A percentile compares a stretch with the other conserved stretches of the same genome.
Evolutionary conservation across 805 yeast species (phyloP).

Genomic region (Yarrowia hollandica): DNA sequence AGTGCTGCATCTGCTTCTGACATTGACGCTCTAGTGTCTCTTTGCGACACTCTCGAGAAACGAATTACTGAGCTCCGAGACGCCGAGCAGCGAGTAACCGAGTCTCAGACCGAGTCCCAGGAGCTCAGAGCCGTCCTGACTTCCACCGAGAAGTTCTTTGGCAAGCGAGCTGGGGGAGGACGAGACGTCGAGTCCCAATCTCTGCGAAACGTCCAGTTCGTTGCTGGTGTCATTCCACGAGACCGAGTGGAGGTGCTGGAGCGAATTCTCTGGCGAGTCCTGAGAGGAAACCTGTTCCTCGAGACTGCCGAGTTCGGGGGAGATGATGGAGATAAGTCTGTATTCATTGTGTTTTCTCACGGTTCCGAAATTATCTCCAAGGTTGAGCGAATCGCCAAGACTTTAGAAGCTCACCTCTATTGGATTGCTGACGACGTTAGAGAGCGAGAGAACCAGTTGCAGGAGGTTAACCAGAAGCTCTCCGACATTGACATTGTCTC

Average conservation of each 20-base stretch:
- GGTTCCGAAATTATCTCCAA: slow-evolving; percentile 73
- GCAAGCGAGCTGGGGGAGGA: slow-evolving; percentile 38
- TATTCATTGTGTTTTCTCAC: slow-evolving; percentile 88
- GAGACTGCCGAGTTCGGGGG: slow-evolving; percentile 71
- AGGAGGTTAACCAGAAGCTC: slow-evolving; percentile 50
- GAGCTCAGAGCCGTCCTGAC: slow-evolving; percentile 68
- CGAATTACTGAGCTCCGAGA: slow-evolving; percentile 70
- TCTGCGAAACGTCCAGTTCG: slow-evolving; percentile 48
- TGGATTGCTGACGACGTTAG: slow-evolving; percentile 54
- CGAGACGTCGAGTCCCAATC: slow-evolving; percentile 25
- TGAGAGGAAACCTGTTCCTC: slow-evolving; percentile 87
- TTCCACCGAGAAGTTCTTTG: slow-evolving; percentile 50
- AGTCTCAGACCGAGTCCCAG: slow-evolving; percentile 61
- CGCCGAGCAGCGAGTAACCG: slow-evolving; percentile 63
- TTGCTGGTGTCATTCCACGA: slow-evolving; percentile 81
- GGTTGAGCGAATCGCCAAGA: slow-evolving; percentile 80
- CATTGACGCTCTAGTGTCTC: slow-evolving; percentile 68
- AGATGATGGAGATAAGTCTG: slow-evolving; percentile 73
- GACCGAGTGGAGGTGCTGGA: slow-evolving; percentile 69
- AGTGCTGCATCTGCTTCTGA: slow-evolving; percentile 49
- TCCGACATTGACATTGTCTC: slow-evolving; percentile 61
- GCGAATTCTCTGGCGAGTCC: slow-evolving; percentile 85
- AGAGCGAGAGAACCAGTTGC: slow-evolving; percentile 43
- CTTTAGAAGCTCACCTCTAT: slow-evolving; percentile 80
- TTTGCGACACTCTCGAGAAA: slow-evolving; percentile 67